Percentiles rank a stretch among this genome's conserved stretches.
Conservation (phyloP, 768 basidiomycete genomes). For the Crepidotus variabilis region DNA sequence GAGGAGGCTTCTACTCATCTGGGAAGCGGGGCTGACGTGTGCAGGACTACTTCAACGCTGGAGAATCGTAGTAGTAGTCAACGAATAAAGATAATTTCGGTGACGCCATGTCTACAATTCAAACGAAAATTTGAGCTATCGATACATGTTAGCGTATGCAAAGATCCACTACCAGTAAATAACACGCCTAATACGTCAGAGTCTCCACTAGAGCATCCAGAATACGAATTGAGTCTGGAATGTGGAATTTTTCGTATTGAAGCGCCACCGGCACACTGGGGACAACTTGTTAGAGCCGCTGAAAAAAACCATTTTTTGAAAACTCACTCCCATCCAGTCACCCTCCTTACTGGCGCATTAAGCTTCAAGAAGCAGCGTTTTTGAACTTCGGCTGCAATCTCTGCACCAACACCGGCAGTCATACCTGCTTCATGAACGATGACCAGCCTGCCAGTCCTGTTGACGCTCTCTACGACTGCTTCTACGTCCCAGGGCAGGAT, state of each 20-base stretch:
- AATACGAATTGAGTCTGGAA: conserved; percentile 83
- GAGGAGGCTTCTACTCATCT: conserved; percentile 40
- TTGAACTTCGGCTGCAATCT: conserved; percentile 90
- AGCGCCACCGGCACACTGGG: conserved; percentile 76
- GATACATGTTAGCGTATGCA: background rate
- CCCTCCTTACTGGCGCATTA: conserved; percentile 81
- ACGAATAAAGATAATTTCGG: background rate
- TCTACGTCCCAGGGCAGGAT: conserved; percentile 89
- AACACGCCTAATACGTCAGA: conserved; percentile 50
- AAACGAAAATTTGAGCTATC: background rate
- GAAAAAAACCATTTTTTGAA: background rate
- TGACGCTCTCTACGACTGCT: conserved; percentile 77
- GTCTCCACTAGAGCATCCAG: conserved; percentile 85
- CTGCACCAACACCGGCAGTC: conserved; percentile 84
- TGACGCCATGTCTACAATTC: background rate
- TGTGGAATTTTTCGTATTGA: conserved; percentile 89
- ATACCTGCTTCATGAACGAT: conserved; percentile 91
- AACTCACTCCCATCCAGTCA: conserved; percentile 94
- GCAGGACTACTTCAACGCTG: conserved; percentile 44
- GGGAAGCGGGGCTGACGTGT: conserved; percentile 50
- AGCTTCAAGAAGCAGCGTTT: conserved; percentile 85
- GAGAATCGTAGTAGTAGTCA: conserved; percentile 27
- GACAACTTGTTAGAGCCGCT: background rate
- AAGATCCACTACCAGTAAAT: conserved; percentile 2
- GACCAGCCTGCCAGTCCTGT: conserved; percentile 78